phyloP scores from a whole-genome alignment of 495 filamentous ascomycete genomes.

The Neurospora sp. region DNA sequence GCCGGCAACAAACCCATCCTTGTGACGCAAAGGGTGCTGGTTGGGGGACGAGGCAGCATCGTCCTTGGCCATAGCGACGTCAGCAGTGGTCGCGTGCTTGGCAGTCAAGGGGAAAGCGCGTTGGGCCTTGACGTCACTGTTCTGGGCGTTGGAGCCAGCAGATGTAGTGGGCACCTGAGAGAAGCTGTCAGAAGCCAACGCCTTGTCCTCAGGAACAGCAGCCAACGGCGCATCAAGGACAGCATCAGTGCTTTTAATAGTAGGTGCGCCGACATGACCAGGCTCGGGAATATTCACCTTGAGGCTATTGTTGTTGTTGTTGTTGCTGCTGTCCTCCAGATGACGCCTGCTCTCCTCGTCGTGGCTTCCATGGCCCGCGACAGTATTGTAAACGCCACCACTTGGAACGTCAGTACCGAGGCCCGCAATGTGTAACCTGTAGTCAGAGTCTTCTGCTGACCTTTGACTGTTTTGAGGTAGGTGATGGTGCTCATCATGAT shows the following conservation, averaged over 20 bases:
- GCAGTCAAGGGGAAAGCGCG: background rate
- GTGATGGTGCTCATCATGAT: slow-evolving; percentile 22
- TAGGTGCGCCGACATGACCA: background rate
- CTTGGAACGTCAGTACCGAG: slow-evolving; percentile 7
- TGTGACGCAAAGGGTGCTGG: background rate
- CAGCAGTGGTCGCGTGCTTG: background rate
- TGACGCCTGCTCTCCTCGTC: slow-evolving; percentile 15
- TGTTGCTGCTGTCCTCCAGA: background rate
- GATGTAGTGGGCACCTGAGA: background rate
- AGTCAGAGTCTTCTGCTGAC: slow-evolving; percentile 5
- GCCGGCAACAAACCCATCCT: slow-evolving; percentile 3
- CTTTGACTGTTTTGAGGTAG: slow-evolving; percentile 1
- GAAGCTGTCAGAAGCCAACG: background rate
- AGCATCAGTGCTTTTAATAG: background rate
- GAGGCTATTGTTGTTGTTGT: background rate
- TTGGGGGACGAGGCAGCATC: background rate
- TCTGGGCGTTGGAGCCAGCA: background rate
- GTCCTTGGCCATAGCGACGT: background rate
- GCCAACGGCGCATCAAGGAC: slow-evolving; percentile 6
- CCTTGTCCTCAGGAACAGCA: slow-evolving; percentile 5
- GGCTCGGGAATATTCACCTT: background rate
- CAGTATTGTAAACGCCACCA: slow-evolving; percentile 19
- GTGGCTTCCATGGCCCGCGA: slow-evolving; percentile 16
- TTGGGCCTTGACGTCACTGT: background rate
- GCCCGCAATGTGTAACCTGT: slow-evolving; percentile 13